phyloP scores from a whole-genome alignment of 139 green algal species.

The Zygnema circumcarinatum region DNA sequence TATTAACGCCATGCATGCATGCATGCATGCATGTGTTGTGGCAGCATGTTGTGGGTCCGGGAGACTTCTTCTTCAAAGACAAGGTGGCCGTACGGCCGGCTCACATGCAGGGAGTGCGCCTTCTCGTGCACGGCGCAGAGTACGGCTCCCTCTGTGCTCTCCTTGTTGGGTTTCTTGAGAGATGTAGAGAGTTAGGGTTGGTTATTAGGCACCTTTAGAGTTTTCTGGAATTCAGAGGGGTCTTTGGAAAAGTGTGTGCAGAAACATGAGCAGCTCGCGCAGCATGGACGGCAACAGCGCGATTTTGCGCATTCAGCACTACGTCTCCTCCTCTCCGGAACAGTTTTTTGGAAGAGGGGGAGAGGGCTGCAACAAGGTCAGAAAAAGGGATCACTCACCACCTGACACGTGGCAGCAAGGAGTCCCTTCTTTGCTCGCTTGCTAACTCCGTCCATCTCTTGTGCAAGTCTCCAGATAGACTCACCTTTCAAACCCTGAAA shows the following conservation, averaged over 20 bases:
- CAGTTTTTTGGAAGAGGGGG: neutral
- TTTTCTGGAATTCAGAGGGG: neutral
- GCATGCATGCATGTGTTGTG: too few species aligned
- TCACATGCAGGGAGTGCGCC: neutral
- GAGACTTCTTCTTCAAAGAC: neutral
- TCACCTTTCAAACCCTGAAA: too few species aligned
- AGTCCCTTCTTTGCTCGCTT: too few species aligned
- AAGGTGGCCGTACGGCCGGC: neutral
- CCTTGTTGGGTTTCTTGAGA: too few species aligned
- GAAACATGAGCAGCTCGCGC: neutral
- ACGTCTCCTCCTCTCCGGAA: neutral
- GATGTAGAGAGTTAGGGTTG: neutral
- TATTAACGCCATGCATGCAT: too few species aligned
- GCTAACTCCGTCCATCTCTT: too few species aligned
- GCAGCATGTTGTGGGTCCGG: neutral
- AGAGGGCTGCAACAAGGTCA: neutral
- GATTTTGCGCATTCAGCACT: neutral
- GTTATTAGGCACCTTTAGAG: neutral
- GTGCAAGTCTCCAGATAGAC: too few species aligned
- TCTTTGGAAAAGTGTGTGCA: neutral
- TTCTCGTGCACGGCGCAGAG: neutral
- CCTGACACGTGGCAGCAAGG: too few species aligned
- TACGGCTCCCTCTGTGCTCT: neutral
- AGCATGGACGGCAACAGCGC: neutral
- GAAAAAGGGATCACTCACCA: too few species aligned